A percentile compares a stretch with the other conserved stretches of the same genome.
Conservation (phyloP, 768 basidiomycete genomes). For the Mycena rosella region DNA sequence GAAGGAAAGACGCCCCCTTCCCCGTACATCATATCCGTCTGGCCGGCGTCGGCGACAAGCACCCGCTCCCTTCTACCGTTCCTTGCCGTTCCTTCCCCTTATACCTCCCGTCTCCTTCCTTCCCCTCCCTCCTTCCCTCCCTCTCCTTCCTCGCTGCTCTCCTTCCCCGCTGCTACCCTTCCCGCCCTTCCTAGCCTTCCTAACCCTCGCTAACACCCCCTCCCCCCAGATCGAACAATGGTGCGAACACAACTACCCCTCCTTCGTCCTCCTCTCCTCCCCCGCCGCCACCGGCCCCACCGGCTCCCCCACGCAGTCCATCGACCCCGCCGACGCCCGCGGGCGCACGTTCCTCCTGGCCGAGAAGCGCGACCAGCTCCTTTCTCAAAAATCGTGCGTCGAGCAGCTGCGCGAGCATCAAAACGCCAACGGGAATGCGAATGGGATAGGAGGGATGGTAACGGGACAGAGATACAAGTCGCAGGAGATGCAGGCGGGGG, state of each 20-base stretch:
- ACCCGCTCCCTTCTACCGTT: no score
- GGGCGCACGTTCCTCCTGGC: constrained; percentile 61
- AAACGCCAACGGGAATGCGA: no score
- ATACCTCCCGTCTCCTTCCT: no score
- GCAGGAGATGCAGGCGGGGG: neutral
- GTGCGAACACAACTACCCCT: constrained; percentile 94
- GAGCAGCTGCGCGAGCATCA: no score
- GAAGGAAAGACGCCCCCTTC: no score
- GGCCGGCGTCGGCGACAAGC: no score
- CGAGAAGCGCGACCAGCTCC: constrained; percentile 59
- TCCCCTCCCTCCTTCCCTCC: no score
- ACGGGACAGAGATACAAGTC: neutral
- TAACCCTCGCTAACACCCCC: neutral
- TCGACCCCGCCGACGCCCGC: constrained; percentile 69
- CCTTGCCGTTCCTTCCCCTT: no score
- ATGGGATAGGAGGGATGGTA: no score
- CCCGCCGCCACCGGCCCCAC: constrained; percentile 24
- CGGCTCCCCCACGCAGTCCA: constrained; percentile 37
- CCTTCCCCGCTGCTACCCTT: neutral
- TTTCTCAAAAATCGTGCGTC: no score
- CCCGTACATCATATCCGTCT: no score
- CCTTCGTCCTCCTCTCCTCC: constrained; percentile 72
- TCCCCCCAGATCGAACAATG: constrained; percentile 86
- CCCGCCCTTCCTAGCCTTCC: constrained; percentile 3
- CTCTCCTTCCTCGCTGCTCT: neutral